Conservation (phyloP, 2,329 filamentous ascomycete genomes). For the Diaporthe velutina region DNA sequence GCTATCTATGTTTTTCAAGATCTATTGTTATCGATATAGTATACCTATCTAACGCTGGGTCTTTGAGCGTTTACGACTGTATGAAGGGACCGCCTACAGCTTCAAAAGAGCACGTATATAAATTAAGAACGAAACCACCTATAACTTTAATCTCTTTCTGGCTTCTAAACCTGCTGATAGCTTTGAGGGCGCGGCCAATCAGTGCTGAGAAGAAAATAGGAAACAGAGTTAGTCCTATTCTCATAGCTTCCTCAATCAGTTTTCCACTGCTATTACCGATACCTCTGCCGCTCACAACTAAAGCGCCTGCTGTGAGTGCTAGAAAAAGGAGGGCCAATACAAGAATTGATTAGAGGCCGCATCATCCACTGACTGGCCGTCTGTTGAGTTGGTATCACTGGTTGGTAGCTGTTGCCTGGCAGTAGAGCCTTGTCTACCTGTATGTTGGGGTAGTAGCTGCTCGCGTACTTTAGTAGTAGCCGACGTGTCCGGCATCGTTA, state of each 20-base stretch:
- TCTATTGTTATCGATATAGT: too few relatives aligned
- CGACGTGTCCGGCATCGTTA: not conserved
- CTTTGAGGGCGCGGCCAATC: not conserved
- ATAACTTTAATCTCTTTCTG: not conserved
- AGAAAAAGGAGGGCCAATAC: not conserved
- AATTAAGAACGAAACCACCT: too few relatives aligned
- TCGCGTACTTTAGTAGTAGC: not conserved
- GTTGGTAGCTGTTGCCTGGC: not conserved
- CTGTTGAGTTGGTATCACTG: not conserved
- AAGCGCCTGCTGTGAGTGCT: not conserved
- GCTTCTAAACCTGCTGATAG: not conserved
- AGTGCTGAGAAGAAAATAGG: not conserved
- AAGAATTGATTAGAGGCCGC: not conserved
- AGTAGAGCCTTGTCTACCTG: not conserved
- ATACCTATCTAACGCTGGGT: too few relatives aligned
- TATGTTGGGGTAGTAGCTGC: not conserved
- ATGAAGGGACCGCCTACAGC: too few relatives aligned
- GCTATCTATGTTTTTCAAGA: too few relatives aligned
- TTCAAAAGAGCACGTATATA: too few relatives aligned
- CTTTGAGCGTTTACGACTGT: too few relatives aligned
- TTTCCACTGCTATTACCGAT: not conserved
- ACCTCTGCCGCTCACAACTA: not conserved
- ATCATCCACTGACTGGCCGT: not conserved
- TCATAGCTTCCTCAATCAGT: not conserved
- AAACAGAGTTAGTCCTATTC: not conserved